A percentile compares a stretch with the other conserved stretches of the same genome.
Conservation (phyloP, 1,284 basidiomycete genomes). For the Apiotrichum porosum region DNA sequence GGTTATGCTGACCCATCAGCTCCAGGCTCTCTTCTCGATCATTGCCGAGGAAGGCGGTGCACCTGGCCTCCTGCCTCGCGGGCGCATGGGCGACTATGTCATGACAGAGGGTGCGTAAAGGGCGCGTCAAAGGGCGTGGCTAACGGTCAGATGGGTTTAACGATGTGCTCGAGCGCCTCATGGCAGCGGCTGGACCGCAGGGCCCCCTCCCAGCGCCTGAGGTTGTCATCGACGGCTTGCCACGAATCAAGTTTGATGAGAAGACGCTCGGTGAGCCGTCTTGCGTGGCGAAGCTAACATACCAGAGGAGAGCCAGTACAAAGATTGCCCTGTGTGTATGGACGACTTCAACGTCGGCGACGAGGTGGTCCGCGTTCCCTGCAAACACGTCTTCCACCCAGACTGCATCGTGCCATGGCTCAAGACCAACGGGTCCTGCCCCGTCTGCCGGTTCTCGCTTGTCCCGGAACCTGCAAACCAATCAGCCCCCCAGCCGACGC, state of each 20-base stretch:
- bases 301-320: conserved; percentile 35
- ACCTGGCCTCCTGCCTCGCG: conserved; percentile 14
- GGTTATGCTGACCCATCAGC: conserved; percentile 12
- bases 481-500: too few relatives aligned
- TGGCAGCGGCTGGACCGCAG: conserved; percentile 46
- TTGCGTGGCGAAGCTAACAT: not conserved
- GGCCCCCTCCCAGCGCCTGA: conserved; percentile 44
- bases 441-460: conserved; percentile 47
- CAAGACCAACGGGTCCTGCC: conserved; percentile 46
- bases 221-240: conserved; percentile 41
- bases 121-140: not conserved
- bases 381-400: conserved; percentile 46
- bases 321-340: conserved; percentile 47
- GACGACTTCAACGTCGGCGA: conserved; percentile 42
- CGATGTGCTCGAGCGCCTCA: conserved; percentile 42
- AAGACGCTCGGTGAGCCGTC: conserved; percentile 31
- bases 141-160: conserved; percentile 38
- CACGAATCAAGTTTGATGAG: conserved; percentile 39
- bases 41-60: conserved; percentile 26
- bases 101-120: conserved; percentile 34
- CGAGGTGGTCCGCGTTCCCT: conserved; percentile 40
- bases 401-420: conserved; percentile 48
- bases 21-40: conserved; percentile 30
- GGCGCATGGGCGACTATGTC: conserved; percentile 45
- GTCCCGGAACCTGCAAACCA: conserved; percentile 19